A percentile compares a stretch with the other conserved stretches of the same genome.
Evolutionary conservation across 2,329 filamentous ascomycete genomes (phyloP).

Genomic region (Colletotrichum sp.): DNA sequence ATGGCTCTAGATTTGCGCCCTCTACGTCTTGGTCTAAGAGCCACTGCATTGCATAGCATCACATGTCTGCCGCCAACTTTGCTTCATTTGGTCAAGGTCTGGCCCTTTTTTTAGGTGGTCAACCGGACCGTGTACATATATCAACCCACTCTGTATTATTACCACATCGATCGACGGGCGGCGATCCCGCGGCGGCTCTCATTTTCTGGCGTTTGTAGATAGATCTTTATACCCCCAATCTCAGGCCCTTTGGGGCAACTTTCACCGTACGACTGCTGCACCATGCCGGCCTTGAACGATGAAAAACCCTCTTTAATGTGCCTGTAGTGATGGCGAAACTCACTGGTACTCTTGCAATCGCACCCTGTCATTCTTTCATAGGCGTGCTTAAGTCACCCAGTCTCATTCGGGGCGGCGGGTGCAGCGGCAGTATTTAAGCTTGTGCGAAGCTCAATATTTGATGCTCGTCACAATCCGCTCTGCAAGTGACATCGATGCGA

Average conservation of each 20-base stretch:
- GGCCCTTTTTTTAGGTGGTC: not conserved
- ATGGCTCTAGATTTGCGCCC: constrained; percentile 51
- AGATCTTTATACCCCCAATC: constrained; percentile 11
- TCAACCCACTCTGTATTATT: not conserved
- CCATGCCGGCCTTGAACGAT: no score
- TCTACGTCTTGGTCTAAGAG: constrained; percentile 55
- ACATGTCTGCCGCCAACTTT: not conserved
- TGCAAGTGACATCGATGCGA: no score
- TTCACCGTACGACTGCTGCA: not conserved
- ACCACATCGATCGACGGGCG: not conserved
- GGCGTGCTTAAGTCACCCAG: no score
- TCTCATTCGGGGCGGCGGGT: not conserved
- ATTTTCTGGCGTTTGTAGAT: constrained; percentile 12
- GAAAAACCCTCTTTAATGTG: not conserved
- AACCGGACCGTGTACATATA: not conserved
- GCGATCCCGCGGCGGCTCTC: not conserved
- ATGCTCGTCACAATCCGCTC: no score
- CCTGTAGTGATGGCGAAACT: not conserved
- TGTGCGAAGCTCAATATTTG: no score
- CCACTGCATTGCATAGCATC: not conserved
- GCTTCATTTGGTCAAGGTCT: not conserved
- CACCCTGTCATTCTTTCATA: no score
- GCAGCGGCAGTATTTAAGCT: not conserved
- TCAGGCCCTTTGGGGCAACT: not conserved
- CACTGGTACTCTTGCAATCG: no score